Evolutionary conservation across 768 basidiomycete species (phyloP), one percentile per base, ranked within the genome.

Genomic region (Panus rudis): DNA sequence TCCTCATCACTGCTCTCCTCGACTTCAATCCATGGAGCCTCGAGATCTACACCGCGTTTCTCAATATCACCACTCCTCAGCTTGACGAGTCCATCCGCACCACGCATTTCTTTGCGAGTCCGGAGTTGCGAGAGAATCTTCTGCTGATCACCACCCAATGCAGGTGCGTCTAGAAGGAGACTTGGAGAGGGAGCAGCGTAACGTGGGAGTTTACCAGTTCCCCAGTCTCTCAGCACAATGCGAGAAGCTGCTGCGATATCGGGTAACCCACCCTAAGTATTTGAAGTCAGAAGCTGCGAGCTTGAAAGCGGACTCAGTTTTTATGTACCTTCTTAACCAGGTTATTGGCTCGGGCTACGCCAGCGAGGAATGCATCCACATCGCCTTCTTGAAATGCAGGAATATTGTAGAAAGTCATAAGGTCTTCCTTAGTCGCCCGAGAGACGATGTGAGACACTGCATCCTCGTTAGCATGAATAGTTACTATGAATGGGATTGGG

Each of bases 351-450:
- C 91, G 80, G 4, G 91, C 87, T 30, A 93, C 63, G 35, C 78
- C 79, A 20, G 79, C 70, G 27, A 96, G 69, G 72, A 94, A 92
- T 0, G 82, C 79, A 19, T 70, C 69, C 4, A 73, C 58, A 53
- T 92, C 79, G 2, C 83, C 81, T 34, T 69, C 68, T 7, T 73
- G 51, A 60, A 93, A 92, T 6, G 83, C 87, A 3, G 92, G 87
- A 12, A 92, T 68, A 51, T 74, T 80, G 66, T 93, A 94, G 38
- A 81, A 66, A n/a, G 94, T 63, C 86, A 93, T 92, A 31, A 96
- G 70, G 60, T 94, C 92, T 57, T 92, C 83, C 24, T 73, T 63
- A 52, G 75, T 76, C 2, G 85, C 78, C 21, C 78, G 76, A 27
- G 74, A 60, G 19, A 92, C 70, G 46, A 96, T 76, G 49, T 84